Evolutionary conservation across 2,329 filamentous ascomycete species (phyloP).

Genomic region (Colletotrichum navitas): DNA sequence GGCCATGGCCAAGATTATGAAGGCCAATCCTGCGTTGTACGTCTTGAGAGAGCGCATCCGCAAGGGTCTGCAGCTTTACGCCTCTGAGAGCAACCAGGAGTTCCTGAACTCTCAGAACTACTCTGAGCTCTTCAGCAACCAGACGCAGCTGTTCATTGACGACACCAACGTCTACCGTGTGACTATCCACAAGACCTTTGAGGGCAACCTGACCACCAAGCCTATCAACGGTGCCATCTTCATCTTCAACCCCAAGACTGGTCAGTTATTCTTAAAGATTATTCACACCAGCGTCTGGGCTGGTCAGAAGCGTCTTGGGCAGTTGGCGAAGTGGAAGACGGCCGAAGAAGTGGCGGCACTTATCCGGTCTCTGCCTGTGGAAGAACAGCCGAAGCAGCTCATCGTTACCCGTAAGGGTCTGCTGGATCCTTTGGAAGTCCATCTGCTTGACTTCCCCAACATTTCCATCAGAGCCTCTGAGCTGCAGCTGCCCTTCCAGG

Average conservation of each 20-base stretch:
- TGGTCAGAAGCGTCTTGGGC: slow-evolving; percentile 97
- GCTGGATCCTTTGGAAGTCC: slow-evolving; percentile 95
- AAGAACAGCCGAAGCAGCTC: slow-evolving; percentile 98
- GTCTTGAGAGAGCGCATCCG: slow-evolving; percentile 97
- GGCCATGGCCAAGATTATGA: slow-evolving; percentile 99
- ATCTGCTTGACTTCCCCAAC: slow-evolving; percentile 97
- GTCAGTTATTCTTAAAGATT: slow-evolving; percentile 98
- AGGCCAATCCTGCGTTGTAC: slow-evolving; percentile 96
- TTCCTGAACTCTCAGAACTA: slow-evolving; percentile 99
- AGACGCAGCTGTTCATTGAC: slow-evolving; percentile 98
- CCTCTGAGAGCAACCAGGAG: slow-evolving; percentile 98
- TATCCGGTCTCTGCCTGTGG: slow-evolving; percentile 93
- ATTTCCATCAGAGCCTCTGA: slow-evolving; percentile 98
- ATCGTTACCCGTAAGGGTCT: slow-evolving; percentile 98
- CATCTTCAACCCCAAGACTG: slow-evolving; percentile 99
- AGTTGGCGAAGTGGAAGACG: slow-evolving; percentile 99
- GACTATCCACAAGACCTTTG: slow-evolving; percentile 99
- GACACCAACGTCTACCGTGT: slow-evolving; percentile 99
- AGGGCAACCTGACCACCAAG: slow-evolving; percentile 98
- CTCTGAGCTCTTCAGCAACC: slow-evolving; percentile 98
- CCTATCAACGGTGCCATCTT: slow-evolving; percentile 99
- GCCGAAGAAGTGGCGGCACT: slow-evolving; percentile 99
- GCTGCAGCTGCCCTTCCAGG: slow-evolving; percentile 97
- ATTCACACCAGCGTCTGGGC: slow-evolving; percentile 99
- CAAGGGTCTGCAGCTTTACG: slow-evolving; percentile 97